Evolutionary conservation across 1,284 basidiomycete genomes (phyloP).

Genomic region (Cryptococcus sp.): DNA sequence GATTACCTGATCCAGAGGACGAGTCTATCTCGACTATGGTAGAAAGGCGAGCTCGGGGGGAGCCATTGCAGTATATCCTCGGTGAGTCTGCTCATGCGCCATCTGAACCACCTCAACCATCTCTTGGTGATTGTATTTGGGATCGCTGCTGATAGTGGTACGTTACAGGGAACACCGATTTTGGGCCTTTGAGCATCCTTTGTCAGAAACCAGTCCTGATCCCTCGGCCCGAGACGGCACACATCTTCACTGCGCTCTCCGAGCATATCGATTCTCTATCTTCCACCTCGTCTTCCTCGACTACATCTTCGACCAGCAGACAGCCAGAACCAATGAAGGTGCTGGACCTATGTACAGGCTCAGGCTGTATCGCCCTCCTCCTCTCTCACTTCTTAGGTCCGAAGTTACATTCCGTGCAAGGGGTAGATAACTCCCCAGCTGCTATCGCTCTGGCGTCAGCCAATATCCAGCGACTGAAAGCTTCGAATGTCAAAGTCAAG

Average conservation of each 20-base stretch:
- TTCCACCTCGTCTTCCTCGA: not conserved
- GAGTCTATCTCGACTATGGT: conserved; percentile 34
- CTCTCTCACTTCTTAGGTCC: conserved; percentile 60
- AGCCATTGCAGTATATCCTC: conserved; percentile 88
- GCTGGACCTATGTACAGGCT: conserved; percentile 86
- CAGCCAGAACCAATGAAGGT: conserved; percentile 45
- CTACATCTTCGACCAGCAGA: conserved; percentile 28
- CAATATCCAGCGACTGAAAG: conserved; percentile 58
- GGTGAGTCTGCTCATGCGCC: conserved; percentile 57
- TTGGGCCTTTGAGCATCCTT: conserved; percentile 74
- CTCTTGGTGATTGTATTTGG: not conserved
- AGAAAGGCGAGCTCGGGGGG: conserved; percentile 59
- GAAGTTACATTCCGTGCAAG: conserved; percentile 38
- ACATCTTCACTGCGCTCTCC: conserved; percentile 59
- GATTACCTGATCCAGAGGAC: conserved; percentile 15
- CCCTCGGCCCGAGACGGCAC: conserved; percentile 87
- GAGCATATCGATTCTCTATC: conserved; percentile 18
- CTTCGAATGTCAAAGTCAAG: conserved; percentile 18
- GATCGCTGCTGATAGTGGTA: not conserved
- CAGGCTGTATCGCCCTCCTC: conserved; percentile 82
- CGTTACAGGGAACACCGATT: conserved; percentile 76
- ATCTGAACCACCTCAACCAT: not conserved
- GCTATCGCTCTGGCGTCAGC: conserved; percentile 72
- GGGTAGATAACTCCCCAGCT: conserved; percentile 68
- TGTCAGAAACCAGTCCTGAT: conserved; percentile 78